Percentiles rank a stretch among this genome's conserved stretches.
These are phyloP conservation scores for Plantago coronopus DNA, from an alignment of 305 asterid genomes.

Conservation along the genomic window DNA sequence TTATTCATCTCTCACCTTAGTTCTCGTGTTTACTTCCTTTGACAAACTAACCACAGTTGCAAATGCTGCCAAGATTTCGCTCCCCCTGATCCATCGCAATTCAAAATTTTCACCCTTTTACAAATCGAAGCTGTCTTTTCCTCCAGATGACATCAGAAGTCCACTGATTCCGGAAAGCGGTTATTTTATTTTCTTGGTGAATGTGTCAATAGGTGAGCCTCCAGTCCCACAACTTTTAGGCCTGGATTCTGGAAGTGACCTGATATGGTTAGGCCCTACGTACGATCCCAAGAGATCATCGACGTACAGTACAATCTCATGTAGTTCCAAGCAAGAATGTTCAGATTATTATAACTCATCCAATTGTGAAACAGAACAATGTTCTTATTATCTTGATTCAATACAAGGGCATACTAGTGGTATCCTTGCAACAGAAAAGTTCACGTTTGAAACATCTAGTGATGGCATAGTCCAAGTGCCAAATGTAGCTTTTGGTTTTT, in stretches of 20 bases:
- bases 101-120: slow-evolving; percentile 1
- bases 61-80: slow-evolving; percentile 9
- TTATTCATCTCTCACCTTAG: neutral
- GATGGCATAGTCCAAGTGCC: slow-evolving; percentile 14
- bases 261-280: slow-evolving; percentile 23
- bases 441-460: slow-evolving; percentile 14
- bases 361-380: slow-evolving; percentile 7
- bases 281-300: slow-evolving; percentile 20
- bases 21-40: slow-evolving; percentile 2
- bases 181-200: slow-evolving; percentile 12
- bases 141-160: slow-evolving; percentile 8
- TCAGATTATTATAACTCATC: neutral
- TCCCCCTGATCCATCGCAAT: slow-evolving; percentile 24
- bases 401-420: neutral
- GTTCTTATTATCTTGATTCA: too few relatives aligned
- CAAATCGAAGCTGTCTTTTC: neutral
- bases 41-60: slow-evolving; percentile 6
- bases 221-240: slow-evolving; percentile 24
- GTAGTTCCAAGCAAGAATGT: slow-evolving; percentile 13
- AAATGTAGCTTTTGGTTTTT: slow-evolving; percentile 13
- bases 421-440: slow-evolving; percentile 17
- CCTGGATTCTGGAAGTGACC: slow-evolving; percentile 27
- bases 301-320: slow-evolving; percentile 15
- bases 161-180: slow-evolving; percentile 10
- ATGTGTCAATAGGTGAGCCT: slow-evolving; percentile 34